Base-by-base conservation (phyloP, 441 rosid genomes). In the Gossypium aridum region DNA sequence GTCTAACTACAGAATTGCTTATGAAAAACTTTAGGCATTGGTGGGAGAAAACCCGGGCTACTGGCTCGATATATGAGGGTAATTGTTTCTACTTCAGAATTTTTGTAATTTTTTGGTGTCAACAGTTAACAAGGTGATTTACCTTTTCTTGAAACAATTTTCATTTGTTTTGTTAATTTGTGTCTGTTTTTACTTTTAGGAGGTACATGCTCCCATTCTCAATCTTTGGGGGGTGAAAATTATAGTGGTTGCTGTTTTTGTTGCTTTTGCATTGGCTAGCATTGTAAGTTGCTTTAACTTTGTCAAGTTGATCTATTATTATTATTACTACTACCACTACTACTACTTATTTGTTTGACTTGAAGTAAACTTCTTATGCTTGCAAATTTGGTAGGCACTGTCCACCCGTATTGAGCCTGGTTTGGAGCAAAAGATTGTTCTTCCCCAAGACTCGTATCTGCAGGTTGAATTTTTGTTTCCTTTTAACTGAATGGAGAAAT, bases 31-130 rank as follows among this genome's bases (percentile, higher is more conserved):
- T 85, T 84, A 96, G 99, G 91, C 76, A 82, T 75, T 82, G 87
- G 89, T 51, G 80, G 81, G 72, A 86, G 85, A 76, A 89, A 84
- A 84, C 86, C 85, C 71, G 96, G 99, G 77, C 83, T 89, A 74
- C 84, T 96, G 87, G 87, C 94, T 79, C 88, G 92, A 80, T 93
- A 93, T 78, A 96, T 96, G 99, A 92, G 86, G 97, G 99, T 92
- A 90, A 73, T 71, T 70, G 57, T 70, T 73, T 74, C 70, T 49
- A 31, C 31, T 43, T 26, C 54, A 19, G 25, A 43, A 37, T 34
- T 51, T 9, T 62, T 14, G 43, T 13, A 20, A 61, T 13, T 76
- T 23, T 37, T 43, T 59, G 28, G 8, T 73, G 9, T 17, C 10
- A 55, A 70, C 67, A 8, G 43, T 61, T 45, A 39, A 43, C 26